Evolutionary conservation across 23 red algal genomes (phyloP), one percentile per base, ranked within the genome.

Genomic region (Pyropia yezoensis): DNA sequence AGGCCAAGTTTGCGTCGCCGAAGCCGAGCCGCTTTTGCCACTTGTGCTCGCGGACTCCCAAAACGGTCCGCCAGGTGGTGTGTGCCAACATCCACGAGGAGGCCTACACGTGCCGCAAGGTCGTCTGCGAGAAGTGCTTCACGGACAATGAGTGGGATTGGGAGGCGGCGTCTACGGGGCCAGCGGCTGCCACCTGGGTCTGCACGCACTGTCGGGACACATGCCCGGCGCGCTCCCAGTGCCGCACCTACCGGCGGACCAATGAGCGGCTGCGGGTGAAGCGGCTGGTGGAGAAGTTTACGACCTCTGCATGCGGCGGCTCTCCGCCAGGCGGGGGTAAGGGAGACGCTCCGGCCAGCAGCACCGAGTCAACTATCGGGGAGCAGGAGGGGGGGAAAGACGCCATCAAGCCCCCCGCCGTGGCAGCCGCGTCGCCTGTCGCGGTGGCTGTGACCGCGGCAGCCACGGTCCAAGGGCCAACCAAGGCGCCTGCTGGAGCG

Each of bases 101-200:
- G 21, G 39, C 39, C 39, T 47, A 47, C 39, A 67, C 65, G 49
- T 87, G 82, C 57, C n/a, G 82, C 15, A 87, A 87, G 50, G 75
- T 87, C 28, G 82, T 87, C 49, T 87, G 82, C 54, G 82, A 87
- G 57, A 69, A 69, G 27, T 87, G 82, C 62, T 57, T 87, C 12
- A 39, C 53, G 19, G 82, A 87, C 54, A 58, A 58, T 25, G 55
- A 16, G 0, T 58, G 55, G 55, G 55, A 58, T 16, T 58, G 18
- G 18, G 55, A 58, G 24, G 55, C 55, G 7, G 55, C 55, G 11
- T 25, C 24, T 4, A 25, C 55, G 55, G 39, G 39, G 11, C 39
- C 39, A 8, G 19, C 18, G 6, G 19, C 20, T 16, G 24, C 55
- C 18, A 22, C 55, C 7, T 87, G 82, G 82, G 18, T 70, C 21